These are phyloP conservation scores for Penicillium sp. DNA, from an alignment of 2,329 filamentous ascomycete genomes.

Conservation along the genomic window DNA sequence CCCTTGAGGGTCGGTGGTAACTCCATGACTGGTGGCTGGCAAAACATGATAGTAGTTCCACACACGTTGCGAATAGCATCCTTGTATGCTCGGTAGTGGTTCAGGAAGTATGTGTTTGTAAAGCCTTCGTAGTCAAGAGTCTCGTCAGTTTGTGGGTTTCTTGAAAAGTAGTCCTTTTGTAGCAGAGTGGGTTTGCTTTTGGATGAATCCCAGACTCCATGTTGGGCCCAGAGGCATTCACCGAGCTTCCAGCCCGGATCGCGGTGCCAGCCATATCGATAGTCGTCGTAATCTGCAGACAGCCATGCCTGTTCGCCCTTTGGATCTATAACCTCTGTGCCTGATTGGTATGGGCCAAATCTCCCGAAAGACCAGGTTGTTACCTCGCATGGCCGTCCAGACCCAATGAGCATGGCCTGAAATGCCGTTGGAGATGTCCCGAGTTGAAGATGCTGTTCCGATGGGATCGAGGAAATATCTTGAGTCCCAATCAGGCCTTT, in stretches of 20 bases:
- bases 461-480: slow-evolving; percentile 79
- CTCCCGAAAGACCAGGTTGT: slow-evolving; percentile 91
- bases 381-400: slow-evolving; percentile 82
- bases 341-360: slow-evolving; percentile 87
- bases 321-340: slow-evolving; percentile 78
- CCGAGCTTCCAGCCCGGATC: slow-evolving; percentile 89
- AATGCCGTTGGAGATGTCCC: slow-evolving; percentile 91
- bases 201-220: slow-evolving; percentile 86
- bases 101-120: slow-evolving; percentile 87
- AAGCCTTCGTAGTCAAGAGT: slow-evolving; percentile 78
- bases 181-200: slow-evolving; percentile 65
- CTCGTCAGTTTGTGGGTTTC: slow-evolving; percentile 70
- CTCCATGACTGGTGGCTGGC: slow-evolving; percentile 88
- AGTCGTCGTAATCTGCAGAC: slow-evolving; percentile 74
- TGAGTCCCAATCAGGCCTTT: slow-evolving; percentile 79
- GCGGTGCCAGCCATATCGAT: slow-evolving; percentile 83
- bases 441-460: slow-evolving; percentile 86
- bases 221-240: slow-evolving; percentile 95
- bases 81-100: slow-evolving; percentile 74
- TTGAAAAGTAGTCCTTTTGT: slow-evolving; percentile 83
- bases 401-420: slow-evolving; percentile 86
- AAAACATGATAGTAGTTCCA: slow-evolving; percentile 78
- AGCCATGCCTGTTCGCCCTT: slow-evolving; percentile 86
- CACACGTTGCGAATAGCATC: slow-evolving; percentile 75
- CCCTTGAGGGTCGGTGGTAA: slow-evolving; percentile 85